phyloP scores from a whole-genome alignment of 2,329 filamentous ascomycete genomes.

The Colletotrichum eremochloae region DNA sequence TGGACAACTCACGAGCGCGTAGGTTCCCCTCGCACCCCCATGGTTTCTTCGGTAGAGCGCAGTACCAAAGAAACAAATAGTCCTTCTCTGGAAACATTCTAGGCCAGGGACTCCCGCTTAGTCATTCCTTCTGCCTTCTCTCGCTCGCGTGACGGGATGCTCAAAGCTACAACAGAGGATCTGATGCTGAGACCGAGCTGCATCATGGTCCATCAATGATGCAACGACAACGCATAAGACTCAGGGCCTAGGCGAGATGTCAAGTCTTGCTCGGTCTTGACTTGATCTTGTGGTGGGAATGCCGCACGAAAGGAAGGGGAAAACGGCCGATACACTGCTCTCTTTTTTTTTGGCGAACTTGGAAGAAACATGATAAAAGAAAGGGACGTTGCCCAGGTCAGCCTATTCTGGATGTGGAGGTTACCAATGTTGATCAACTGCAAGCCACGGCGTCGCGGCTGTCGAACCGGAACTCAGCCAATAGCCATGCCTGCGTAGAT shows the following conservation, averaged over 20 bases:
- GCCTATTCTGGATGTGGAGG: conserved; percentile 12
- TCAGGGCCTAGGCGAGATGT: conserved; percentile 7
- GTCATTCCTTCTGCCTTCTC: background rate
- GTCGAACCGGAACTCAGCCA: conserved; percentile 14
- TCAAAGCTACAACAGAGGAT: background rate
- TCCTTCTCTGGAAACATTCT: conserved; percentile 20
- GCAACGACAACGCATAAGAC: background rate
- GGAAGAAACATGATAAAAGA: background rate
- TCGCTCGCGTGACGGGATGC: conserved; percentile 9
- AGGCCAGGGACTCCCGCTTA: conserved; percentile 20
- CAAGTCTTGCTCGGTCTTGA: conserved; percentile 12
- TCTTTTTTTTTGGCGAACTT: conserved; percentile 8
- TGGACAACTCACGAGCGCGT: background rate
- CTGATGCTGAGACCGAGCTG: conserved; percentile 14
- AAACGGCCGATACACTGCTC: background rate
- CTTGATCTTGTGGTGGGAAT: background rate
- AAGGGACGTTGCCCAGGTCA: conserved; percentile 12
- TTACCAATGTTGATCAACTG: conserved; percentile 31
- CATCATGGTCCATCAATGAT: conserved; percentile 13
- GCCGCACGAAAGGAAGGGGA: background rate
- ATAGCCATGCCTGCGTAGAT: background rate
- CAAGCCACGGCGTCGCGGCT: conserved; percentile 31
- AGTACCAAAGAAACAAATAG: background rate
- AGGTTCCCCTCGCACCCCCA: background rate
- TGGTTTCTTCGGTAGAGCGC: background rate